Conservation (phyloP, 139 green algal genomes). For the Chlorella sp. region DNA sequence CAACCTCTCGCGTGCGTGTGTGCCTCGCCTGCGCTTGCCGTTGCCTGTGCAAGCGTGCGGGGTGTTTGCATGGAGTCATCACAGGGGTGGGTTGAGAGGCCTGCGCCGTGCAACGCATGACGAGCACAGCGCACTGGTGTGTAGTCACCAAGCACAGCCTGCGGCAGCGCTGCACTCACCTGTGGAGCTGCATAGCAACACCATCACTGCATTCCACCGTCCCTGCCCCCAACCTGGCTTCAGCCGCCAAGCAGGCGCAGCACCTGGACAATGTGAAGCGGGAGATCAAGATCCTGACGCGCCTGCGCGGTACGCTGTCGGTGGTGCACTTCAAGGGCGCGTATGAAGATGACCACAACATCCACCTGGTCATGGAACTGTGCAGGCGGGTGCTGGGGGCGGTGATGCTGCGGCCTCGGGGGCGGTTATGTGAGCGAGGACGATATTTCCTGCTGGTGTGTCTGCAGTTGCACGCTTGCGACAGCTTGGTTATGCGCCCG, state of each 20-base stretch:
- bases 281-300: slow-evolving; percentile 72
- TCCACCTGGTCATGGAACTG: slow-evolving; percentile 92
- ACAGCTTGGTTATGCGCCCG: not conserved
- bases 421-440: not conserved
- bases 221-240: not conserved
- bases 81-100: no score
- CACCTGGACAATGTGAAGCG: slow-evolving; percentile 85
- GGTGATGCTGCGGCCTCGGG: no score
- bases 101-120: no score
- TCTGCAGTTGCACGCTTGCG: not conserved
- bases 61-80: no score
- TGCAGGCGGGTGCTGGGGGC: slow-evolving; percentile 53
- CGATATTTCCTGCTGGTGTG: not conserved
- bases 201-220: no score
- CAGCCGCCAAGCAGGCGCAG: slow-evolving; percentile 64
- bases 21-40: not conserved
- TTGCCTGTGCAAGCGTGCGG: not conserved
- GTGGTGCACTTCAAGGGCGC: slow-evolving; percentile 78
- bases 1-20: slow-evolving; percentile 52
- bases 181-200: no score
- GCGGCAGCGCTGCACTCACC: no score
- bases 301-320: slow-evolving; percentile 78
- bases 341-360: slow-evolving; percentile 75
- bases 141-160: no score
- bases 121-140: no score